Evolutionary conservation across 169 alveolate genomes (phyloP), one percentile per base, ranked within the genome.

Genomic region (Plasmodium vinckei): DNA sequence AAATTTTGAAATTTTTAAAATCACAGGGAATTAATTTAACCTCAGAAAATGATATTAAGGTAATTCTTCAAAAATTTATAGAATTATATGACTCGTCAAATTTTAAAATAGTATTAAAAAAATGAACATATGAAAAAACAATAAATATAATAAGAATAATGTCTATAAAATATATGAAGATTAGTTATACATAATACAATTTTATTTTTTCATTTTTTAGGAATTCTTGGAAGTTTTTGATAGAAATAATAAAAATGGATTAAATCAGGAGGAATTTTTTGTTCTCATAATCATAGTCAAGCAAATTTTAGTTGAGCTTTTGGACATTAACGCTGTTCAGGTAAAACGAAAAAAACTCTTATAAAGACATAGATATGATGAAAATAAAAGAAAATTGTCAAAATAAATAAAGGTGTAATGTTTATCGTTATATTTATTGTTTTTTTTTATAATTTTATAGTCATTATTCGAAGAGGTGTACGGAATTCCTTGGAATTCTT

Each of bases 231-330:
- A 87, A 27, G 88, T 87, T 39, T 87, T 87, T 64, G 93, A 87
- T 64, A 77, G 93, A 54, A 73, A 64, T 49, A 67, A 72, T 25
- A 87, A 79, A 68, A 92, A 88, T 23, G 94, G 95, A 6, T 67
- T 92, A 70, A 88, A 92, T 71, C 92, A 87, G 42, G 95, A 92
- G 57, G 95, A 92, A 54, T 92, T 92, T 71, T 92, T 79, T 56
- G 92, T 88, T 21, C 86, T 92, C 86, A 77, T 84, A 27, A 72
- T 84, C 25, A 89, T 92, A 25, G 92, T 92, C 19, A 87, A 92
- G 75, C 95, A 92, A 68, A 73, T 92, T 39, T 90, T 91, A 51
- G 87, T 87, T 19, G 94, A 91, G 60, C 94, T 90, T 19, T 82
- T 91, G 27, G 94, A 91, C 42, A 87, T 75, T 39, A 90, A 91